Base-by-base conservation (phyloP, 768 basidiomycete genomes). In the Tulasnella sp. region DNA sequence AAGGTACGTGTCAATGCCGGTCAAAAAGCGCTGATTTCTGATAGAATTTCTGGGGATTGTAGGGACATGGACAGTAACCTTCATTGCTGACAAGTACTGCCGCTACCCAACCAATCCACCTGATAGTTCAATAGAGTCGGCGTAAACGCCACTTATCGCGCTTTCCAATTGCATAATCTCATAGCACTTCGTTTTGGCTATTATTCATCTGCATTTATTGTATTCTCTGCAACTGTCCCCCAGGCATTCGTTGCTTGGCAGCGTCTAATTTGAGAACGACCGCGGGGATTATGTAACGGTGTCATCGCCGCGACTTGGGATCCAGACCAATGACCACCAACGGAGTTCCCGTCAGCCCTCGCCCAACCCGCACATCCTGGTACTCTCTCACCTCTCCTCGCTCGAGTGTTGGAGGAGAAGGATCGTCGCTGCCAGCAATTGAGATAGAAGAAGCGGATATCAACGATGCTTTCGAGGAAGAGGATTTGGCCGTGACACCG, bases 11-110 rank as follows among this genome's bases (percentile, higher is more conserved):
- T 70, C 69, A 77, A 40, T n/a, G 36, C 25, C n/a, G 67, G 11
- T 15, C 49, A 38, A 15, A 67, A 68, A 15, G 6, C 52, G 15
- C 12, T 54, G 17, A 11, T 5, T 36, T 36, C 22, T 45, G 29
- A 75, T 25, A 39, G 25, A 29, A 4, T 31, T 25, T 70, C 11
- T 9, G 34, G 6, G 14, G 8, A 42, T 67, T 64, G 77, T 70
- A 94, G 93, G 93, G 74, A 94, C 93, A 25, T 96, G 93, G 93
- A 94, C 92, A 12, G 92, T 99, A 37, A 93, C 93, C 12, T 95
- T 92, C 71, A 93, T 99, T 74, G 89, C 93, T 22, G 96, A 97
- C 83, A 88, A 88, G 42, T 93, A 90, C 80, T 99, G 96, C 85
- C 88, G 93, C 78, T 97, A 96, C 83, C 96, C 96, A 22, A 89